Conservation (phyloP, 805 yeast species). For the Teunomyces barrocoloradensis region DNA sequence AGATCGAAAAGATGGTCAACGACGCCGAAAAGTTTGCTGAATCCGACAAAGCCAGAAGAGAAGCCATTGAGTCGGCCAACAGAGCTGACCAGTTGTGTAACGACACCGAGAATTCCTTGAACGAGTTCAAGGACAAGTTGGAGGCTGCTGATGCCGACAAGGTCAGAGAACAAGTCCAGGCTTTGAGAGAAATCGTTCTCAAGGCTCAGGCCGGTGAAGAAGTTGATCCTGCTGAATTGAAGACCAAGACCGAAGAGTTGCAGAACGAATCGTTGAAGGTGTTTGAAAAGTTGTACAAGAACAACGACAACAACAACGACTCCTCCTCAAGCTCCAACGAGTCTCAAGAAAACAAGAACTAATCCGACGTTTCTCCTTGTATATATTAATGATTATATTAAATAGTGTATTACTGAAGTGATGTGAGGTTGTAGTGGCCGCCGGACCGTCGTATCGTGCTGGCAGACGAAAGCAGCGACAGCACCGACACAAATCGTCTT, state of each 20-base stretch:
- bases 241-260: constrained; percentile 71
- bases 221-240: constrained; percentile 61
- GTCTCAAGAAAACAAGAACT: constrained; percentile 28
- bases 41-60: constrained; percentile 83
- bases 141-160: constrained; percentile 47
- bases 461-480: constrained; percentile 3
- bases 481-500: not conserved
- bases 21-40: constrained; percentile 89
- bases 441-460: constrained; percentile 8
- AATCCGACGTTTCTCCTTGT: constrained; percentile 12
- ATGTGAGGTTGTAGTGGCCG: constrained; percentile 6
- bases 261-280: constrained; percentile 73
- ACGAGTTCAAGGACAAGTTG: constrained; percentile 47
- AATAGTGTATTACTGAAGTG: constrained; percentile 3
- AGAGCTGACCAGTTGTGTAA: constrained; percentile 74
- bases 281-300: constrained; percentile 58
- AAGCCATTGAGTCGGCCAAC: constrained; percentile 81
- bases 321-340: constrained; percentile 8
- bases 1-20: constrained; percentile 86
- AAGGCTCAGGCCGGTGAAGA: constrained; percentile 64
- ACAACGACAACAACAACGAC: constrained; percentile 24
- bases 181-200: constrained; percentile 63
- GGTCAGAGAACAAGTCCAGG: constrained; percentile 50
- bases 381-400: constrained; percentile 6
- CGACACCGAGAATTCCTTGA: constrained; percentile 48